Base-by-base conservation (phyloP, 108 stramenopile genomes). In the Cylindrotheca closterium region DNA sequence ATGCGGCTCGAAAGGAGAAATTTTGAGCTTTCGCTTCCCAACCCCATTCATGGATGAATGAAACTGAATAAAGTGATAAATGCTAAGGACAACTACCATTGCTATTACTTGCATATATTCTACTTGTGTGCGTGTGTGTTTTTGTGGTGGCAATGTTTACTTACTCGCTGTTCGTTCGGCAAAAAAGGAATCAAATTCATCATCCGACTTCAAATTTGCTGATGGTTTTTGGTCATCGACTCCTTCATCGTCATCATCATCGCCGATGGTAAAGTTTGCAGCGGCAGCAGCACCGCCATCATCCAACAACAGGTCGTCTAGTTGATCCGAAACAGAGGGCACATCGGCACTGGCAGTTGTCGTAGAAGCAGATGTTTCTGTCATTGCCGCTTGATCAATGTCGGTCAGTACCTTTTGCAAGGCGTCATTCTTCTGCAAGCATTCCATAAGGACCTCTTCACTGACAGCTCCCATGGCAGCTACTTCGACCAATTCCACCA, bases 401-500 rank as follows among this genome's bases (percentile, higher is more conserved):
- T 79, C 75, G 21, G 54, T 68, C 62, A 94, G 55, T 19, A 79
- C 31, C 60, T 80, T 85, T 30, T 75, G 71, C 53, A 94, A 59
- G 15, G 72, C 76, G 67, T 94, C 93, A 57, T 94, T 91, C 32
- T 81, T 81, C 18, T 66, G 59, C 68, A 94, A 63, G 64, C 85
- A 86, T 54, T 89, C 75, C 51, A 80, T 75, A 60, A 94, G 74
- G 8, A 85, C 85, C 42, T 68, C 71, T 58, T 84, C 88, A 8
- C 45, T 32, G 5, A 94, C 34, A 18, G 70, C 81, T 7, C 93
- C 93, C 42, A 68, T 67, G 4, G 79, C 73, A 8, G 79, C 74
- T 0, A 73, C 71, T 55, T 88, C 87, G 5, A 94, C 85, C 29
- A 94, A 67, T 59, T 94, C 86, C 21, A 87, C 79, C 85, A 94